These are phyloP conservation scores for Solanum phureja DNA, from an alignment of 257 asterid species.

Conservation along the genomic window DNA sequence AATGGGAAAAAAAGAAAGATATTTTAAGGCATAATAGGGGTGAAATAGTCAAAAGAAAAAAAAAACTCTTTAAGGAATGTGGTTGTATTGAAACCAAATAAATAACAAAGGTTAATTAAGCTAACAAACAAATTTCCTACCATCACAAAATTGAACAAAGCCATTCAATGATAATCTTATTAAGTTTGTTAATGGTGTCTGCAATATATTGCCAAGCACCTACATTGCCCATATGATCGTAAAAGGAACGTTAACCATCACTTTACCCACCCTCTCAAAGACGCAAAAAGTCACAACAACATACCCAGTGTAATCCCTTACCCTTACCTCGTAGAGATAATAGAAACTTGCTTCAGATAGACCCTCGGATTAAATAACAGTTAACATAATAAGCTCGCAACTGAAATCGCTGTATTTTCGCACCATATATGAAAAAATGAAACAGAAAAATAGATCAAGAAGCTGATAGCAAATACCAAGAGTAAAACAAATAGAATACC, in stretches of 20 bases:
- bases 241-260: background rate
- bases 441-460: background rate
- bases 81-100: background rate
- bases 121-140: background rate
- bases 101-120: background rate
- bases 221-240: background rate
- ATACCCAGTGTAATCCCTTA: background rate
- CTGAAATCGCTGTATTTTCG: background rate
- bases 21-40: background rate
- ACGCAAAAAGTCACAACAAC: background rate
- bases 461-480: background rate
- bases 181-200: background rate
- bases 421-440: background rate
- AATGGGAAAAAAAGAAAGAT: background rate
- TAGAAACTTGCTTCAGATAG: background rate
- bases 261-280: background rate
- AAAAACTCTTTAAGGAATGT: background rate
- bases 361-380: background rate
- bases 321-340: background rate
- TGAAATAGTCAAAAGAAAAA: background rate
- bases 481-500: background rate
- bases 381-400: background rate
- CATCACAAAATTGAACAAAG: background rate
- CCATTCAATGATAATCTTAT: background rate
- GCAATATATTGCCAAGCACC: background rate